Conservation (phyloP, 176 grass and related monocot species). For the Oryza australiensis region DNA sequence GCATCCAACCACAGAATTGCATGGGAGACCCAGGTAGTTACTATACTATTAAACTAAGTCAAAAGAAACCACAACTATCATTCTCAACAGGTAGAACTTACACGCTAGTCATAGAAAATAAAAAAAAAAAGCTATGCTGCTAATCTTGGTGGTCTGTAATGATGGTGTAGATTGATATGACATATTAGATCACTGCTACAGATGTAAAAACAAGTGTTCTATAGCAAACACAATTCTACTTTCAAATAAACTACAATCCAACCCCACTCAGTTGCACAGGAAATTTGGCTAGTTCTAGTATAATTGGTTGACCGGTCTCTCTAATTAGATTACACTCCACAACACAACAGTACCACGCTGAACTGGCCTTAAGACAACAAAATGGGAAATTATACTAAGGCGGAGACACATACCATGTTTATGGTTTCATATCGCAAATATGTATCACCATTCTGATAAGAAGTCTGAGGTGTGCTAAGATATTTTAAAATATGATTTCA, state of each 20-base stretch:
- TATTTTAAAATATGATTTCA: not conserved
- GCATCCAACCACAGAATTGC: not conserved
- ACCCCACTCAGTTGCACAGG: not conserved
- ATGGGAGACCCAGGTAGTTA: not conserved
- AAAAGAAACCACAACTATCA: not conserved
- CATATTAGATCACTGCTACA: not conserved
- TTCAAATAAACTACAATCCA: not conserved
- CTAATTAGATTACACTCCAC: not conserved
- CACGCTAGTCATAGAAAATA: no score
- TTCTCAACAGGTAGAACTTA: not conserved
- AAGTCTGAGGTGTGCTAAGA: not conserved
- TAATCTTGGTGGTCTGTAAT: not conserved
- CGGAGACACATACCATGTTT: not conserved
- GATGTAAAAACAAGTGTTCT: not conserved
- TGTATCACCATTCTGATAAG: not conserved
- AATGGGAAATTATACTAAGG: not conserved
- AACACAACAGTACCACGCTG: not conserved
- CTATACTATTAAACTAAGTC: not conserved
- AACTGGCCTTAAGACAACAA: not conserved
- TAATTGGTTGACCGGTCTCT: not conserved
- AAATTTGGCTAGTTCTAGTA: not conserved
- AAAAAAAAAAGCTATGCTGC: not conserved
- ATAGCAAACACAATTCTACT: not conserved
- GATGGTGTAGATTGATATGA: not conserved
- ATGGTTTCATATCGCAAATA: not conserved